Base-by-base conservation (phyloP, 163 green algal genomes). In the Chlorella variabilis region DNA sequence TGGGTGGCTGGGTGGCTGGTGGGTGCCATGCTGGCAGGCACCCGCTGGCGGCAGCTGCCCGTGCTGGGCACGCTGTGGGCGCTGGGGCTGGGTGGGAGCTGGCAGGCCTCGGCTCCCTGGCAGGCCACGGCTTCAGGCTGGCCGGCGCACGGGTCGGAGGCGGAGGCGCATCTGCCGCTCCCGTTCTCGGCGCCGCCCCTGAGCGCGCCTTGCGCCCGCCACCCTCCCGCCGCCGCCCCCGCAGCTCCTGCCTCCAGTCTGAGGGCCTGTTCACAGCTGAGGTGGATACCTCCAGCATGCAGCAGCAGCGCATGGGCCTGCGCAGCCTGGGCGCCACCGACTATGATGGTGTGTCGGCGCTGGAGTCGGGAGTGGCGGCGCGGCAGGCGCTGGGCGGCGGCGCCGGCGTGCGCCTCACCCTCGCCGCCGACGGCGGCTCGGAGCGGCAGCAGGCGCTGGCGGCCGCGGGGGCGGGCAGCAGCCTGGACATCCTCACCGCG, bases 191-290 rank as follows among this genome's bases (percentile, higher is more conserved):
- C n/a, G n/a, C n/a, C n/a, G n/a, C n/a, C n/a, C n/a, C n/a, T n/a
- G n/a, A n/a, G n/a, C n/a, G n/a, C n/a, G n/a, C n/a, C n/a, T n/a
- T n/a, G n/a, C n/a, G n/a, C n/a, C n/a, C n/a, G n/a, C n/a, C n/a
- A n/a, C n/a, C n/a, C n/a, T n/a, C n/a, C n/a, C n/a, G n/a, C 56
- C 56, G 56, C 56, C 21, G 21, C 21, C 56, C 21, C 56, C 59
- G 70, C 80, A 76, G 63, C 45, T 83, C 51, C 49, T 78, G 83
- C 65, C 65, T 83, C 54, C 82, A 92, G 82, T 81, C 78, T 25
- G 82, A 90, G n/a, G 77, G 78, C 17, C 85, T 95, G 68, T 89
- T 56, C 78, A 95, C 91, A 20, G 83, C 56, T 20, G 85, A 91
- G 34, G 59, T 88, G 3, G 83, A 91, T 39, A 82, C 61, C 1